Evolutionary conservation across 2,329 filamentous ascomycete genomes (phyloP), one percentile per base, ranked within the genome.

Genomic region (Neophaeococcomyces aloes): DNA sequence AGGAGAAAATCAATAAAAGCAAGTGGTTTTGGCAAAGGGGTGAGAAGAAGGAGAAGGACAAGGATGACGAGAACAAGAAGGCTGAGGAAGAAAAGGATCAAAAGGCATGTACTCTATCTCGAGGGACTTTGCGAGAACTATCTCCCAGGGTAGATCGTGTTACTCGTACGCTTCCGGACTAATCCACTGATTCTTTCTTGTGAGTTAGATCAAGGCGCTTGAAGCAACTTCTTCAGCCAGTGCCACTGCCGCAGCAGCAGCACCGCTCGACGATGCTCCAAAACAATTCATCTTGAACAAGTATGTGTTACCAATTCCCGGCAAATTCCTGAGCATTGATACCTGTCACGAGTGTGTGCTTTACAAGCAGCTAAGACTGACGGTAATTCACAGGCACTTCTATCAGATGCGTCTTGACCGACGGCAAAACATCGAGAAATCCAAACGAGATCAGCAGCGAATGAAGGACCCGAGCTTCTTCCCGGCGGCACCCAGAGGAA

Each of bases 231-330:
- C n/a, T 27, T 27, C 34, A 18, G 42, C 13, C 5, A 29, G 10
- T 39, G 18, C 31, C 17, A 15, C 13, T 13, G 27, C 33, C 14
- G 23, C 7, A 18, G 11, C 21, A 30, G 42, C 39, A 19, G 18
- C 45, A 6, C 23, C 10, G 10, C 23, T 27, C 2, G 79, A 84
- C 48, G 78, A 84, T 48, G 79, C 82, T 45, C 82, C 86, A 15
- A 77, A 89, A 32, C 74, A 94, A 2, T 98, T 91, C 65, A 77
- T 83, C 52, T 69, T 95, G 46, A 83, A 89, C 58, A 87, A 81
- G 83, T 89, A 65, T 44, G 63, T 59, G 14, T 44, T 42, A 41
- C 23, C 30, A 43, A 14, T 42, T 53, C 31, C 29, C 46, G 2
- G 27, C 11, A 57, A 52, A 25, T n/a, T 42, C 23, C 23, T 6